phyloP scores from a whole-genome alignment of 768 basidiomycete genomes.

The Pisolithus albus region DNA sequence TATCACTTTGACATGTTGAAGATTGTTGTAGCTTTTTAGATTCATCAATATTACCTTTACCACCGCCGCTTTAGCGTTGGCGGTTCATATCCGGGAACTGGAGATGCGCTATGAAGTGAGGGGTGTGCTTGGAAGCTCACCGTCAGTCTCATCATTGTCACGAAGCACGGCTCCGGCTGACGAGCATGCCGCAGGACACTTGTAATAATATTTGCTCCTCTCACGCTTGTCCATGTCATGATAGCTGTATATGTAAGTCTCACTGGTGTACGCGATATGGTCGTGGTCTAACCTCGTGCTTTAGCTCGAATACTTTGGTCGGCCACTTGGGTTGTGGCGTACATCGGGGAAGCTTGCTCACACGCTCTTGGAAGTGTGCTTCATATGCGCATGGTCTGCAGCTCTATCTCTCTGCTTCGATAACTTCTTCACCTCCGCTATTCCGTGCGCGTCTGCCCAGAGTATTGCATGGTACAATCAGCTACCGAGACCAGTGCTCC shows the following conservation, averaged over 20 bases:
- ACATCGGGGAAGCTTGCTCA: slow-evolving; percentile 83
- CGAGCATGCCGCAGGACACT: slow-evolving; percentile 45
- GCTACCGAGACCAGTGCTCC: slow-evolving; percentile 39
- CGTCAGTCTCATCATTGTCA: slow-evolving; percentile 38
- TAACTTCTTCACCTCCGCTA: slow-evolving; percentile 83
- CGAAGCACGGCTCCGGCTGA: neutral
- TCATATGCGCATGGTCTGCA: slow-evolving; percentile 92
- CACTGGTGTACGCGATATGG: slow-evolving; percentile 1
- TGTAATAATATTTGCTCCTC: slow-evolving; percentile 78
- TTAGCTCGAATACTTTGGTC: slow-evolving; percentile 89
- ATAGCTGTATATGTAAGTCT: slow-evolving; percentile 71
- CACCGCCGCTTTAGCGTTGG: slow-evolving; percentile 69
- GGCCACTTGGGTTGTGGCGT: slow-evolving; percentile 86
- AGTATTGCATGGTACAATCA: slow-evolving; percentile 69
- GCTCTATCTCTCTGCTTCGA: slow-evolving; percentile 84
- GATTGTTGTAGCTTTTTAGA: slow-evolving; percentile 59
- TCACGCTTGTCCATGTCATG: slow-evolving; percentile 82
- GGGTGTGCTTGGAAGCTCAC: slow-evolving; percentile 78
- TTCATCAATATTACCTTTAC: slow-evolving; percentile 81
- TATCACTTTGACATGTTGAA: slow-evolving; percentile 6
- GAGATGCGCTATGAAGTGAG: slow-evolving; percentile 46
- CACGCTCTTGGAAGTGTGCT: slow-evolving; percentile 81
- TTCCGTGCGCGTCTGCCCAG: slow-evolving; percentile 63
- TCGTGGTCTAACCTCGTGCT: slow-evolving; percentile 13
- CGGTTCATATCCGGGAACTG: slow-evolving; percentile 60